Base-by-base conservation (phyloP, 306 rosid species). In the Aeschynomene evenia region DNA sequence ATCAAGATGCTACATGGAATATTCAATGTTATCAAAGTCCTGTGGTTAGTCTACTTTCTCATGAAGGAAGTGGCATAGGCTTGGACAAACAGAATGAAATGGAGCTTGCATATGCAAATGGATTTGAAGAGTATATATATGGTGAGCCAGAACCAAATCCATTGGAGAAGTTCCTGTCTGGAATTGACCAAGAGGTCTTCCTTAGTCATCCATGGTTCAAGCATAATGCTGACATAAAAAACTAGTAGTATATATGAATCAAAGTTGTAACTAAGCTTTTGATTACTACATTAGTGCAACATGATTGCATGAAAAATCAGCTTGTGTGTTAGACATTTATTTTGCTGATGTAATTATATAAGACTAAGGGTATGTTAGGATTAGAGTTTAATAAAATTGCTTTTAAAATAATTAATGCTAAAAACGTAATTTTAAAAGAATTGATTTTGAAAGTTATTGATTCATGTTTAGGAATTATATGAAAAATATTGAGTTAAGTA, bases 111-210 rank as follows among this genome's bases (percentile, higher is more conserved):
- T 11, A 11, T 39, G 10, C 70, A 46, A 39, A 60, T 77, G 83
- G 72, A 45, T 55, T 76, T 28, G 83, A 71, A 73, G 87, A 83
- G 19, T 64, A 39, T 39, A 55, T 79, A 56, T 73, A 78, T 56
- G 84, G 71, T 3, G 78, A 81, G 33, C 74, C 74, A 15, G 70
- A 42, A 63, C 55, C 74, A 8, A 85, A 77, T 46, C 66, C 83
- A 4, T 67, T 79, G 34, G 87, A 81, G 63, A 83, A 57, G 51
- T 81, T 84, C 70, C 76, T 90, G 42, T 70, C 81, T 5, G 88
- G 76, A 69, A 86, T 82, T 61, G 85, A 81, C 72, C 84, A 78
- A 67, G 87, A 84, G 58, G 83, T 69, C 28, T 82, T 80, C 72
- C 56, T 63, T 55, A 62, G 72, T 37, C 73, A 78, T 66, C 89